Conservation (phyloP, 768 basidiomycete genomes). For the Leccinum arenicola region DNA sequence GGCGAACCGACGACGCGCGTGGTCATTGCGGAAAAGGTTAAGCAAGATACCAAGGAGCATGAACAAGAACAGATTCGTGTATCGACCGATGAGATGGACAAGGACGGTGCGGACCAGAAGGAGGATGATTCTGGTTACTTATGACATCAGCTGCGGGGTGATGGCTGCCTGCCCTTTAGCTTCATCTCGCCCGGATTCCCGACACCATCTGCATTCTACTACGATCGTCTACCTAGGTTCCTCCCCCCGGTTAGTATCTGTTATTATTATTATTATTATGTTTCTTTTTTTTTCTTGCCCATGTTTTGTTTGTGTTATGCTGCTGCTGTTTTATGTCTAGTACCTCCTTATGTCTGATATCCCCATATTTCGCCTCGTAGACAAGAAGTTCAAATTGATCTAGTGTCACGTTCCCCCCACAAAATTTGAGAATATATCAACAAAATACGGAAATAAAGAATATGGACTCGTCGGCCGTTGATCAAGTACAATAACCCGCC, state of each 20-base stretch:
- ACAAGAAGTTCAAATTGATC: neutral
- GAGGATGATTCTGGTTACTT: conserved; percentile 27
- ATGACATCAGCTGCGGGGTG: conserved; percentile 11
- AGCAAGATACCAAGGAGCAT: conserved; percentile 28
- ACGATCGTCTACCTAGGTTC: too few species aligned
- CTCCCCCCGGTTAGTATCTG: too few species aligned
- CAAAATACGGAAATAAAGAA: too few species aligned
- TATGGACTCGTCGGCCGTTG: too few species aligned
- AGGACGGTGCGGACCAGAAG: conserved; percentile 36
- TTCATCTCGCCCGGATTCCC: neutral
- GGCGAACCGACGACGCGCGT: conserved; percentile 30
- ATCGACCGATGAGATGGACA: conserved; percentile 32
- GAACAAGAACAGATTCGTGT: conserved; percentile 27
- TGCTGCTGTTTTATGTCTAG: neutral
- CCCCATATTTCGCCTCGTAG: neutral
- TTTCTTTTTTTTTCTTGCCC: neutral
- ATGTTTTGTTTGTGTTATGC: neutral
- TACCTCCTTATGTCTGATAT: neutral
- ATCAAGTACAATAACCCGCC: too few species aligned
- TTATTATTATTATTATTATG: neutral
- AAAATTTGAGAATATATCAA: too few species aligned
- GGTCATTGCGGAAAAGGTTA: conserved; percentile 49
- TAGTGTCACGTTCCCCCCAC: neutral
- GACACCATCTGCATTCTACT: neutral
- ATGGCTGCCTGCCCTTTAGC: too few species aligned